Percentiles rank a stretch among this genome's conserved stretches.
Conservation (phyloP, 352 stramenopile genomes). For the Phytophthora boehmeriae region DNA sequence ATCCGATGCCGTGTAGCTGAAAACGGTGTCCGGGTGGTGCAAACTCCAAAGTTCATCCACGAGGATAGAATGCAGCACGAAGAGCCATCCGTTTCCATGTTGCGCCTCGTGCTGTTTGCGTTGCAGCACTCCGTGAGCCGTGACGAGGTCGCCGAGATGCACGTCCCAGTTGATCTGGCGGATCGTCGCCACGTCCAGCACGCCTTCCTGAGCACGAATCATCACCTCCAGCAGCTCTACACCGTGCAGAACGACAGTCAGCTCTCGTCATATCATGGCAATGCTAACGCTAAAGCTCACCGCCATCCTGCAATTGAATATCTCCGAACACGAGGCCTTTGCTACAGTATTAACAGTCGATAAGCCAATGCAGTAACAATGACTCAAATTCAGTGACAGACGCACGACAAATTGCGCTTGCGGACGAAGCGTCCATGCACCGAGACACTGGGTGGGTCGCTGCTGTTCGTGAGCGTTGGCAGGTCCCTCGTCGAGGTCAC, state of each 20-base stretch:
- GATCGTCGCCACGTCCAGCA: constrained; percentile 65
- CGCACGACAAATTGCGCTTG: constrained; percentile 86
- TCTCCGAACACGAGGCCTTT: constrained; percentile 86
- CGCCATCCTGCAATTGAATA: constrained; percentile 68
- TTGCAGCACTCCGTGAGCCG: constrained; percentile 43
- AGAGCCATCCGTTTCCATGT: constrained; percentile 47
- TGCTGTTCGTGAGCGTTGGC: constrained; percentile 8
- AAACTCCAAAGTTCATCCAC: constrained; percentile 71
- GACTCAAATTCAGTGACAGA: constrained; percentile 3
- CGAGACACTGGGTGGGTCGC: constrained; percentile 22
- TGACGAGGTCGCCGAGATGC: constrained; percentile 74
- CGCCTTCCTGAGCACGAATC: constrained; percentile 65
- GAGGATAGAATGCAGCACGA: constrained; percentile 49
- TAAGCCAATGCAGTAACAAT: background rate
- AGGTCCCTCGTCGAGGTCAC: constrained; percentile 23
- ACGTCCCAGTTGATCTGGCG: constrained; percentile 83
- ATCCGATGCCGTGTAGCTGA: constrained; percentile 48
- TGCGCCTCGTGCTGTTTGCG: constrained; percentile 41
- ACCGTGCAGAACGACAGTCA: background rate
- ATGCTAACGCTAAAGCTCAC: constrained; percentile 22
- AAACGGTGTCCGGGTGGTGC: constrained; percentile 51
- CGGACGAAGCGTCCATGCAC: constrained; percentile 76
- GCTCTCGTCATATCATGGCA: background rate
- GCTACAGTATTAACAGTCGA: constrained; percentile 44
- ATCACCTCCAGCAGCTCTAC: constrained; percentile 83